These are phyloP conservation scores for Cicer yamashitae DNA, from an alignment of 306 rosid species.

Conservation along the genomic window DNA sequence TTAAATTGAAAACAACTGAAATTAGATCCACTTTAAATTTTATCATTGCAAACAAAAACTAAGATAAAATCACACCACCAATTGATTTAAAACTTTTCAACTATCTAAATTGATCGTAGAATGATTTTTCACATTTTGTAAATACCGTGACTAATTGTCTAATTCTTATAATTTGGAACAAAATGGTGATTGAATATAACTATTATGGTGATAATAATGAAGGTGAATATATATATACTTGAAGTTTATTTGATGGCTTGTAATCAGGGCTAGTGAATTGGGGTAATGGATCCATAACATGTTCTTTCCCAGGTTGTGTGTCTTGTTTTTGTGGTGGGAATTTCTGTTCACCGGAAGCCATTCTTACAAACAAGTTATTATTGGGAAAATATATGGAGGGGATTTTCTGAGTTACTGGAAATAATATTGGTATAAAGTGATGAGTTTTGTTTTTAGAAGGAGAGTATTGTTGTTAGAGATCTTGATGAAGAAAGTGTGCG, in stretches of 20 bases:
- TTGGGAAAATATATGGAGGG: constrained; percentile 13
- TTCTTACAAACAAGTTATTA: constrained; percentile 42
- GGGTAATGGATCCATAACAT: constrained; percentile 77
- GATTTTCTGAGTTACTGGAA: constrained; percentile 4
- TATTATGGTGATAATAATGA: background rate
- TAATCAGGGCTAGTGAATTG: constrained; percentile 70
- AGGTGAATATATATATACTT: constrained; percentile 42
- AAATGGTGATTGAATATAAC: background rate
- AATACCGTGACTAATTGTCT: background rate
- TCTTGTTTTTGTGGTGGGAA: constrained; percentile 73
- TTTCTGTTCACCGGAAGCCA: constrained; percentile 69
- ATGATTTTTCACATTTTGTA: background rate
- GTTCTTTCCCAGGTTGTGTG: constrained; percentile 80
- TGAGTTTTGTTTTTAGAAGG: constrained; percentile 29
- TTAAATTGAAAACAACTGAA: too few species aligned
- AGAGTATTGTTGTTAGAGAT: constrained; percentile 6
- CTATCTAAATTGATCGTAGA: too few species aligned
- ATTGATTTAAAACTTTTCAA: too few species aligned
- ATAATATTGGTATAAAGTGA: constrained; percentile 10
- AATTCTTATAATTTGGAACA: background rate
- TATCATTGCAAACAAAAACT: too few species aligned
- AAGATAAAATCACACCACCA: too few species aligned
- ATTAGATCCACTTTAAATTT: too few species aligned
- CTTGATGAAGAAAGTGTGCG: constrained; percentile 30
- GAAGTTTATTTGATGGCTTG: constrained; percentile 79